Evolutionary conservation across 495 filamentous ascomycete species (phyloP).

Genomic region (Aspergillus conjunctus): DNA sequence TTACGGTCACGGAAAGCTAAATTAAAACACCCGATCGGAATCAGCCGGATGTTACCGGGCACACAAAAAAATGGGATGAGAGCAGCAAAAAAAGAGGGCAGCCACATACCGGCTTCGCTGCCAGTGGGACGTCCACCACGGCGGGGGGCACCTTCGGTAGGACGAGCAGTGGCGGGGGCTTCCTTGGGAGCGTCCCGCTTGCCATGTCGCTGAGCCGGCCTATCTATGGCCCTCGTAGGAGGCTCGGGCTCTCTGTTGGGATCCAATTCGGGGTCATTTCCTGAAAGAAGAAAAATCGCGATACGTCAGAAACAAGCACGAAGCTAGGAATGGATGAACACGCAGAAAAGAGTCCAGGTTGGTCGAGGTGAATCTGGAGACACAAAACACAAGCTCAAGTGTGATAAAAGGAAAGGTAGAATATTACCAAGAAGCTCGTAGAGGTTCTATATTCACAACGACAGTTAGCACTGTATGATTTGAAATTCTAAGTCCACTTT

Average conservation of each 20-base stretch:
- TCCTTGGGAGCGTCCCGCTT: constrained; percentile 89
- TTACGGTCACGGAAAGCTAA: constrained; percentile 89
- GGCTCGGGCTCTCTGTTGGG: constrained; percentile 73
- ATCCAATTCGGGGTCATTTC: constrained; percentile 89
- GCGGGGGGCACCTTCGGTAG: constrained; percentile 50
- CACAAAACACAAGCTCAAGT: constrained; percentile 1
- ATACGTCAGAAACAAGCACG: constrained; percentile 15
- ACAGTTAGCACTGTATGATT: constrained; percentile 28
- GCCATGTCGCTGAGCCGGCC: constrained; percentile 70
- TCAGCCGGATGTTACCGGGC: constrained; percentile 17
- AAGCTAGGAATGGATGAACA: constrained; percentile 17
- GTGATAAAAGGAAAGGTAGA: constrained; percentile 32
- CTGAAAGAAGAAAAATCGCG: constrained; percentile 42
- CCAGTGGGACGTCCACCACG: constrained; percentile 65
- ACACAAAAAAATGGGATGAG: not conserved
- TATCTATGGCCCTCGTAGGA: constrained; percentile 85
- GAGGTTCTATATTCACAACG: constrained; percentile 58
- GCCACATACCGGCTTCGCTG: constrained; percentile 80
- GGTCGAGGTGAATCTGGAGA: too few relatives aligned
- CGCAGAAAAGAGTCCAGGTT: not conserved
- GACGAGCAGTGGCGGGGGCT: constrained; percentile 44
- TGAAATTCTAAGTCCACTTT: not conserved
- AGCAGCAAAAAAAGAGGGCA: not conserved
- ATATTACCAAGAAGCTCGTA: constrained; percentile 86
- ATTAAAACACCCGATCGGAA: constrained; percentile 13